phyloP scores from a whole-genome alignment of 1,284 basidiomycete species.

The Apiotrichum porosum region DNA sequence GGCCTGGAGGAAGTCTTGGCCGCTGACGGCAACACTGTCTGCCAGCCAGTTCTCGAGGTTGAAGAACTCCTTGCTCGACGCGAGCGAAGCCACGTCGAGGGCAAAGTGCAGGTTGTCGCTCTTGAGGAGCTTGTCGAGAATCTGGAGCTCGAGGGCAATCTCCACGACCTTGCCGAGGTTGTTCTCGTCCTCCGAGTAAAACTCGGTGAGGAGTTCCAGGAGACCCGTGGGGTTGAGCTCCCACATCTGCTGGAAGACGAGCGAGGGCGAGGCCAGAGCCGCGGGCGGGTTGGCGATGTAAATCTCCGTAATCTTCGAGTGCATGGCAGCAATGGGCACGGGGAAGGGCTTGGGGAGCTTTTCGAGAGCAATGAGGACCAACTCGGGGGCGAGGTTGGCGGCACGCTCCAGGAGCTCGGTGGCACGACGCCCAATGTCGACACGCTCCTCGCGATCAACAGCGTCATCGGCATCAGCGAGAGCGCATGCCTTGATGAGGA shows the following conservation, averaged over 20 bases:
- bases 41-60: conserved; percentile 95
- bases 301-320: conserved; percentile 77
- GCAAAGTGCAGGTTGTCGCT: conserved; percentile 81
- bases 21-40: conserved; percentile 74
- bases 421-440: conserved; percentile 67
- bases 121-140: conserved; percentile 81
- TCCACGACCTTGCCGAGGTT: conserved; percentile 93
- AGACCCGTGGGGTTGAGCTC: conserved; percentile 81
- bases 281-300: conserved; percentile 61
- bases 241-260: conserved; percentile 95
- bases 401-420: conserved; percentile 89
- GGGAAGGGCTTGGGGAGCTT: conserved; percentile 87
- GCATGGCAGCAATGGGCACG: conserved; percentile 77
- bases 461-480: conserved; percentile 29
- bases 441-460: conserved; percentile 60
- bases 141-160: conserved; percentile 89
- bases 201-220: conserved; percentile 79
- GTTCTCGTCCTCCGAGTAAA: conserved; percentile 85
- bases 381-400: conserved; percentile 73
- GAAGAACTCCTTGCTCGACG: conserved; percentile 86
- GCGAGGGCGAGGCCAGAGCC: conserved; percentile 86
- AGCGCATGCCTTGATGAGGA: conserved; percentile 57
- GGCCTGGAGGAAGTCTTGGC: conserved; percentile 78
- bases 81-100: conserved; percentile 87
- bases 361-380: conserved; percentile 88